phyloP scores from a whole-genome alignment of 495 filamentous ascomycete genomes.

The Recurvomyces mirabilis region DNA sequence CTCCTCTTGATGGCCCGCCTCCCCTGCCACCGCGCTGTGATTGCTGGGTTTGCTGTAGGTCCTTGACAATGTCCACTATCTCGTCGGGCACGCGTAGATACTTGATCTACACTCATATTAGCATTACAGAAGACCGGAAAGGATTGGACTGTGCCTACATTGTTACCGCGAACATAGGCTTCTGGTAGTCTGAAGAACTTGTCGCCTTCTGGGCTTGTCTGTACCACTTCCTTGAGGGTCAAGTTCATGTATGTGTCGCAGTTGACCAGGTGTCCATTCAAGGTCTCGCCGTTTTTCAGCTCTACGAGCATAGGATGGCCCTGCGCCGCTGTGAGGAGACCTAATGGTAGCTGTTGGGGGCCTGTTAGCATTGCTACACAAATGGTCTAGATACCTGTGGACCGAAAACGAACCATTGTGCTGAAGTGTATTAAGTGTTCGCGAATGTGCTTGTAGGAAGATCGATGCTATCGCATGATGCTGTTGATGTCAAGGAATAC shows the following conservation, averaged over 20 bases:
- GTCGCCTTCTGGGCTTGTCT: slow-evolving; percentile 90
- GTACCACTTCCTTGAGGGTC: slow-evolving; percentile 92
- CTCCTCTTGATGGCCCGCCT: slow-evolving; percentile 51
- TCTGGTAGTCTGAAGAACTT: slow-evolving; percentile 84
- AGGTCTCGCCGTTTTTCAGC: slow-evolving; percentile 95
- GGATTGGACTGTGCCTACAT: slow-evolving; percentile 47
- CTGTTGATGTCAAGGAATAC: background rate
- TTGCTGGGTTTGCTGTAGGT: slow-evolving; percentile 62
- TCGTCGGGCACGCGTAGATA: slow-evolving; percentile 93
- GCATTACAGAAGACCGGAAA: background rate
- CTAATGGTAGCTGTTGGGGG: slow-evolving; percentile 64
- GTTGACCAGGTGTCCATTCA: slow-evolving; percentile 89
- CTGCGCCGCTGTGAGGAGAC: slow-evolving; percentile 86
- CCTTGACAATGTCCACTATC: slow-evolving; percentile 86
- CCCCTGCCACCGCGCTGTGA: slow-evolving; percentile 53
- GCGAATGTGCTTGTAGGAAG: background rate
- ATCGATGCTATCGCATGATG: no score
- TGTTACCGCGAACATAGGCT: slow-evolving; percentile 93
- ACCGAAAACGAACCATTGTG: no score
- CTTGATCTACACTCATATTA: slow-evolving; percentile 62
- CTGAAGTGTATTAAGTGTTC: no score
- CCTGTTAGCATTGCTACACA: no score
- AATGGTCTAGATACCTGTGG: no score
- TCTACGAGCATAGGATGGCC: slow-evolving; percentile 99
- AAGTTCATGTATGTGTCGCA: slow-evolving; percentile 99